These are phyloP conservation scores for Heterobasidion irregulare DNA, from an alignment of 1,284 basidiomycete species.

Conservation along the genomic window DNA sequence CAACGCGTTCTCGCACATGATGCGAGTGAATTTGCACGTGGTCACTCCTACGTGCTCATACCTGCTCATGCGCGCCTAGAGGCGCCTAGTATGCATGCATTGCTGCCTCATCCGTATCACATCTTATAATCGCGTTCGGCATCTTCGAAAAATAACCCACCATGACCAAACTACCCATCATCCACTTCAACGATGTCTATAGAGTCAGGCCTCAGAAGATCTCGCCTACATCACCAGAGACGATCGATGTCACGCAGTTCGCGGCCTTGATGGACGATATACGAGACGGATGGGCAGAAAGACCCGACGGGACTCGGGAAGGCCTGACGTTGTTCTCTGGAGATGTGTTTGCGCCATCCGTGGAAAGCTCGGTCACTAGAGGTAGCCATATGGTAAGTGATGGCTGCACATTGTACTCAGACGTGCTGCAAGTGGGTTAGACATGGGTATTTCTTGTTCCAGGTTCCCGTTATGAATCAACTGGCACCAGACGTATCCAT, in stretches of 20 bases:
- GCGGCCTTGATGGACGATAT: conserved; percentile 52
- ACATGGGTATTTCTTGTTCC: background rate
- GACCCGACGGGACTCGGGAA: conserved; percentile 46
- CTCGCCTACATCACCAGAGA: conserved; percentile 38
- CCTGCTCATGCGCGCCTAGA: background rate
- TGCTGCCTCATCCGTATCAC: background rate
- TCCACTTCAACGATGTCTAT: conserved; percentile 75
- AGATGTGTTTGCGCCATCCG: conserved; percentile 80
- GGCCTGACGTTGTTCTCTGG: conserved; percentile 86
- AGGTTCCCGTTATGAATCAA: conserved; percentile 79
- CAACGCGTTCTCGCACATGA: too few relatives aligned
- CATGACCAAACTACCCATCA: conserved; percentile 25
- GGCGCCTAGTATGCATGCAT: background rate
- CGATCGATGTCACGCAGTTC: conserved; percentile 74
- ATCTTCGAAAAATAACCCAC: background rate
- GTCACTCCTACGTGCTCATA: too few relatives aligned
- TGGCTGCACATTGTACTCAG: background rate
- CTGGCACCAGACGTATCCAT: conserved; percentile 62
- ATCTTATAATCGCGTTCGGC: too few relatives aligned
- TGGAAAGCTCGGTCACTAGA: conserved; percentile 82
- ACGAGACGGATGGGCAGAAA: conserved; percentile 40
- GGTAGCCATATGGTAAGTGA: conserved; percentile 82
- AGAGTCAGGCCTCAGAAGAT: conserved; percentile 67
- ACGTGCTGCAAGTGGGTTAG: background rate
- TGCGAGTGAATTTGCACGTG: too few relatives aligned